Conservation (phyloP, 306 rosid genomes). For the Quercus berberidifolia region DNA sequence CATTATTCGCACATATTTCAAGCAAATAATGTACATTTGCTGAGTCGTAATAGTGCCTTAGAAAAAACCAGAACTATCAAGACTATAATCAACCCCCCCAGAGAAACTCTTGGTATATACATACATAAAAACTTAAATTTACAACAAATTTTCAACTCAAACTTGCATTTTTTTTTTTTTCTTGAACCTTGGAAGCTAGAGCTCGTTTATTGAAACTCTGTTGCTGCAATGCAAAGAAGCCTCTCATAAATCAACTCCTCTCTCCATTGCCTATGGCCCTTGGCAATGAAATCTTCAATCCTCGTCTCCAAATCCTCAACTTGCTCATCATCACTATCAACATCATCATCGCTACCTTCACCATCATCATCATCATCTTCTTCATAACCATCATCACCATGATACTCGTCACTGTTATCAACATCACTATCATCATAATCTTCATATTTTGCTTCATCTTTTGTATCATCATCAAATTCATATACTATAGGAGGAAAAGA, state of each 20-base stretch:
- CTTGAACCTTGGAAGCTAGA: not conserved
- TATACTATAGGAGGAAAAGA: not conserved
- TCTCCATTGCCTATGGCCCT: slow-evolving; percentile 24
- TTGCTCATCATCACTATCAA: slow-evolving; percentile 6
- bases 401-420: not conserved
- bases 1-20: too few relatives aligned
- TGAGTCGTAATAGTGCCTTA: too few relatives aligned
- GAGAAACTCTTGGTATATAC: too few relatives aligned
- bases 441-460: not conserved
- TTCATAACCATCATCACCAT: slow-evolving; percentile 27
- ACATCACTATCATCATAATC: not conserved
- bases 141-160: too few relatives aligned
- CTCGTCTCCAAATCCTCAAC: slow-evolving; percentile 24
- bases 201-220: not conserved
- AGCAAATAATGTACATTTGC: too few relatives aligned
- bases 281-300: slow-evolving; percentile 34
- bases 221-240: not conserved
- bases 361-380: slow-evolving; percentile 16
- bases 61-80: too few relatives aligned
- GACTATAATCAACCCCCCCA: too few relatives aligned
- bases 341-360: not conserved
- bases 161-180: too few relatives aligned
- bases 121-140: too few relatives aligned
- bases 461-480: not conserved
- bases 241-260: slow-evolving; percentile 24